Percentiles rank a stretch among this genome's conserved stretches.
phyloP scores from a whole-genome alignment of 108 stramenopile species.

The Seminavis robusta region DNA sequence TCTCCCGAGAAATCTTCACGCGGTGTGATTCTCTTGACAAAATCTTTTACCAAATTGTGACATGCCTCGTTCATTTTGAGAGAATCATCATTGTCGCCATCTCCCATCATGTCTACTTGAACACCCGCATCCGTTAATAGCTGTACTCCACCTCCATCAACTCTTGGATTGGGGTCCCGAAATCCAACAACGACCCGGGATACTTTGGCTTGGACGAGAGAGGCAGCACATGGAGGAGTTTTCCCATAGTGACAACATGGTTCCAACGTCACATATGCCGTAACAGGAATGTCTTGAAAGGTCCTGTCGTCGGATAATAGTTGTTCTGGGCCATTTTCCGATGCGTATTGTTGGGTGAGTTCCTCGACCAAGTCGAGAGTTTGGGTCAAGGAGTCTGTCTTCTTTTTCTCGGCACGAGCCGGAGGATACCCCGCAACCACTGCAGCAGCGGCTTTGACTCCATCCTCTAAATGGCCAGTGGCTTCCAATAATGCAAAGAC shows the following conservation, averaged over 20 bases:
- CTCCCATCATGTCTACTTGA: slow-evolving; percentile 41
- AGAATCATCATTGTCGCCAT: slow-evolving; percentile 2
- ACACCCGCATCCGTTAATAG: slow-evolving; percentile 68
- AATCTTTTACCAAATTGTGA: slow-evolving; percentile 46
- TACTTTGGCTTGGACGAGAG: slow-evolving; percentile 59
- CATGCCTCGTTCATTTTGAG: slow-evolving; percentile 33
- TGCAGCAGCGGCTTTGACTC: slow-evolving; percentile 51
- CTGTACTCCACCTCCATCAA: slow-evolving; percentile 76
- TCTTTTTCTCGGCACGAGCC: not conserved
- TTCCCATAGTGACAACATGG: slow-evolving; percentile 86
- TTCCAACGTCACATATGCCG: slow-evolving; percentile 91
- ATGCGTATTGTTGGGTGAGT: slow-evolving; percentile 39
- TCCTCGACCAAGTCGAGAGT: slow-evolving; percentile 12
- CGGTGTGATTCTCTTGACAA: slow-evolving; percentile 70
- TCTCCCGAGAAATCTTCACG: slow-evolving; percentile 13
- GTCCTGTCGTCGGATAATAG: too few species aligned
- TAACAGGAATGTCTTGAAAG: slow-evolving; percentile 53
- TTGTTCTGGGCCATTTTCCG: slow-evolving; percentile 36
- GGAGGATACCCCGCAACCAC: too few species aligned
- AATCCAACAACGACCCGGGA: slow-evolving; percentile 82
- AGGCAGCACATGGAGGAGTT: slow-evolving; percentile 84
- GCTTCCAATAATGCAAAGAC: slow-evolving; percentile 83
- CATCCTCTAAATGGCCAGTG: slow-evolving; percentile 54
- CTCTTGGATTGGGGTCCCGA: slow-evolving; percentile 82
- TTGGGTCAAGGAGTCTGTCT: too few species aligned